A percentile compares a stretch with the other conserved stretches of the same genome.
Evolutionary conservation across 169 alveolate species (phyloP).

Genomic region (Eimeria mitis): DNA sequence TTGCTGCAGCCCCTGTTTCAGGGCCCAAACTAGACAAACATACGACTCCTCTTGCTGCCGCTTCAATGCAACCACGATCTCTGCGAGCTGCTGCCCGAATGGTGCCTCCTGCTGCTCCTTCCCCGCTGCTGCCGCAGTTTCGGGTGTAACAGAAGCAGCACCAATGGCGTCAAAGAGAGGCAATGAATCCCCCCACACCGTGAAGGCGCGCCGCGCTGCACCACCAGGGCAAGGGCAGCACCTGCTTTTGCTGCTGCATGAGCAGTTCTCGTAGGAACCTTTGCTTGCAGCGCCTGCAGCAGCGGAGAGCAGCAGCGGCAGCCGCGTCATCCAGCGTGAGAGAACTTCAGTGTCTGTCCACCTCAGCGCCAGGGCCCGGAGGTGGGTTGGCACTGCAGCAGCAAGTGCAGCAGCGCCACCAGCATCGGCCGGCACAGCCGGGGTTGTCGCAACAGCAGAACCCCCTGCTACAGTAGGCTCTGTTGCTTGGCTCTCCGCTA

Average conservation of each 20-base stretch:
- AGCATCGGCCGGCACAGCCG: constrained; percentile 5
- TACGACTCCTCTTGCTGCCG: constrained; percentile 40
- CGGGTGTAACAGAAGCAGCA: neutral
- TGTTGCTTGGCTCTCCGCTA: neutral
- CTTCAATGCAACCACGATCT: constrained; percentile 9
- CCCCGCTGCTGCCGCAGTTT: neutral
- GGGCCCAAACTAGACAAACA: neutral
- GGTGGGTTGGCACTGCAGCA: neutral
- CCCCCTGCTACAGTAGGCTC: neutral
- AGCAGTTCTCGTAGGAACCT: neutral
- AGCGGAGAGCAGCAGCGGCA: constrained; percentile 18
- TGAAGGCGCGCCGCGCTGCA: constrained; percentile 35
- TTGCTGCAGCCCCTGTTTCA: constrained; percentile 17
- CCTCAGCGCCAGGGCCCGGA: constrained; percentile 31
- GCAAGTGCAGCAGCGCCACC: neutral
- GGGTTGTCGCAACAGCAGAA: neutral
- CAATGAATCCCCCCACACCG: neutral
- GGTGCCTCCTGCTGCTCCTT: constrained; percentile 22
- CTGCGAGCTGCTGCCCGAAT: constrained; percentile 38
- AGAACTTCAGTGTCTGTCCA: constrained; percentile 51
- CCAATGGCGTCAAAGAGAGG: neutral
- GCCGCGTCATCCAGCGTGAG: constrained; percentile 21
- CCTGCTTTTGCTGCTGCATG: constrained; percentile 29
- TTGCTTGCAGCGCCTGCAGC: neutral
- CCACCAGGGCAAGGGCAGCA: constrained; percentile 26